Evolutionary conservation across 768 basidiomycete species (phyloP), one percentile per base, ranked within the genome.

Genomic region (Amanita molliuscula): DNA sequence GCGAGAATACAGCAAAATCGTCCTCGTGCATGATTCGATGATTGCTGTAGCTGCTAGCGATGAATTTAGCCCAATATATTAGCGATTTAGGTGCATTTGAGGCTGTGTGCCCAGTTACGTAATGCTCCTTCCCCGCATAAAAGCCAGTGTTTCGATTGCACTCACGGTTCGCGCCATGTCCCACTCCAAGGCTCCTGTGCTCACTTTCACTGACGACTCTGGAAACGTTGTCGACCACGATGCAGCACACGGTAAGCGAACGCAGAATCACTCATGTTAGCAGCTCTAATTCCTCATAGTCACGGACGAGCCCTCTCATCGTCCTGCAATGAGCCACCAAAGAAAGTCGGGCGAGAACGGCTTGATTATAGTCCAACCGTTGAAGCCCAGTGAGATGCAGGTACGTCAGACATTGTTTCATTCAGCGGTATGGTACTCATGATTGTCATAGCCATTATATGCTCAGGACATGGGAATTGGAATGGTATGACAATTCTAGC

Each of bases 331-430:
- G 4, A 28, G 8, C 7, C 26, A 15, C 15, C 48, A 33, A 18
- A 43, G 34, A 25, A 50, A 44, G 33, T 53, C 53, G 38, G 53
- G 51, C 1, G 67, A 65, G 50, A 53, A 61, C 13, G 73, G 76
- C 52, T 64, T 89, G 65, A 85, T 91, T 54, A 71, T 69, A 50
- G 89, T 93, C n/a, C 87, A 93, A 62, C 89, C 90, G 1, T 68
- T 92, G 67, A 87, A 82, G 69, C 76, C 79, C 54, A 79, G 74
- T 40, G 89, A 92, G 67, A 91, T 92, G 89, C 89, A 92, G 81
- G 86, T 82, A 35, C 38, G 71, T 58, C 35, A 1, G 20, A 20
- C 42, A 21, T 31, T 40, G 5, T 31, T 26, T 20, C 41, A 29
- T 9, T 38, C 1, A 42, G 42, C 23, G 18, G 26, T 6, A 34